phyloP scores from a whole-genome alignment of 2,329 filamentous ascomycete species.

The Chaetomium sp. region DNA sequence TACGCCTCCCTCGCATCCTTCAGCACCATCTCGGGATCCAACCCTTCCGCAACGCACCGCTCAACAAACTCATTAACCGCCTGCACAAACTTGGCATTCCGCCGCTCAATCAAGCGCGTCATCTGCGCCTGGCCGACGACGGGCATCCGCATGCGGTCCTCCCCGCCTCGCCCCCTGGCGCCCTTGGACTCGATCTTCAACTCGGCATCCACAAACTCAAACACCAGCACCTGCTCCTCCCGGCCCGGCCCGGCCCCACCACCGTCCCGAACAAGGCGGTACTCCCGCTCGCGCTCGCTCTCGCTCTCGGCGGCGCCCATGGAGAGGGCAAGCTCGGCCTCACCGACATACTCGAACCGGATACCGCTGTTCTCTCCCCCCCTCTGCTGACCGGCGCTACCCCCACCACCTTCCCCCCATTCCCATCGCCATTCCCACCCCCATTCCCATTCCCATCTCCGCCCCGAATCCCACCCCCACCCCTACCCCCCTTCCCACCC shows the following conservation, averaged over 20 bases:
- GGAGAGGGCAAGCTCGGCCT: slow-evolving; percentile 30
- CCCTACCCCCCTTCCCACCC: not conserved
- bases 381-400: not conserved
- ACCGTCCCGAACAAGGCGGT: slow-evolving; percentile 36
- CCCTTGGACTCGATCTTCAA: slow-evolving; percentile 81
- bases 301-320: slow-evolving; percentile 14
- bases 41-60: slow-evolving; percentile 63
- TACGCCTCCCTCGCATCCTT: slow-evolving; percentile 58
- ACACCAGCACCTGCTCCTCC: slow-evolving; percentile 72
- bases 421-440: slow-evolving; percentile 14
- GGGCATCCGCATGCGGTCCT: slow-evolving; percentile 71
- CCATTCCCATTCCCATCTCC: slow-evolving; percentile 55
- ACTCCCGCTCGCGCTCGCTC: slow-evolving; percentile 8
- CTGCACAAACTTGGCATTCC: slow-evolving; percentile 79
- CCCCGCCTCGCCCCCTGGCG: slow-evolving; percentile 75
- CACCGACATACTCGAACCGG: slow-evolving; percentile 21
- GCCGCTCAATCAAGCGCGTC: slow-evolving; percentile 83
- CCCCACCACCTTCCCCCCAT: slow-evolving; percentile 24
- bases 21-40: slow-evolving; percentile 70
- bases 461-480: not conserved
- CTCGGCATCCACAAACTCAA: slow-evolving; percentile 92
- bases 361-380: not conserved
- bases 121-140: slow-evolving; percentile 93
- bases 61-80: slow-evolving; percentile 79
- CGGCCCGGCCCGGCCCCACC: slow-evolving; percentile 27